Percentiles rank a stretch among this genome's conserved stretches.
Evolutionary conservation across 2,329 filamentous ascomycete genomes (phyloP).

Genomic region (Trichoderma sp.): DNA sequence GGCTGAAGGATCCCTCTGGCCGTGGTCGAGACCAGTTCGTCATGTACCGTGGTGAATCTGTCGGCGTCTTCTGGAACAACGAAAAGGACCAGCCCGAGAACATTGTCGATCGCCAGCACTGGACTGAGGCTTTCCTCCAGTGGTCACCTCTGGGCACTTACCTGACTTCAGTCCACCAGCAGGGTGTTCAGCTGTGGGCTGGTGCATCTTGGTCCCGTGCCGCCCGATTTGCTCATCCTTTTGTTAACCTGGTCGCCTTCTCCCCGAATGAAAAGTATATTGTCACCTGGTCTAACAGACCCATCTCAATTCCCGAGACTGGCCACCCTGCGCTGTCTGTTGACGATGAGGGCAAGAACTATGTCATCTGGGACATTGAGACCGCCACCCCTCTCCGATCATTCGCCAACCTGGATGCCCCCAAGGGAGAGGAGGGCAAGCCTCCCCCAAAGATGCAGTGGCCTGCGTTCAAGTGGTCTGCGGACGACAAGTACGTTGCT

Average conservation of each 20-base stretch:
- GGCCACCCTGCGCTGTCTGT: conserved; percentile 78
- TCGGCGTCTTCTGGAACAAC: conserved; percentile 98
- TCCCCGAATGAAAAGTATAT: conserved; percentile 91
- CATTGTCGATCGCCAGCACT: conserved; percentile 88
- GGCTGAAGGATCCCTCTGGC: conserved; percentile 74
- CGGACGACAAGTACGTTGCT: conserved; percentile 95
- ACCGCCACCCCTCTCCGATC: conserved; percentile 87
- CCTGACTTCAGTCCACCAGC: conserved; percentile 89
- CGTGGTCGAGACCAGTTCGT: conserved; percentile 93
- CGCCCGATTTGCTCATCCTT: conserved; percentile 91
- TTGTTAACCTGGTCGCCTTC: conserved; percentile 93
- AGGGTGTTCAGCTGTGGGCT: conserved; percentile 97
- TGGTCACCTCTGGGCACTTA: conserved; percentile 96
- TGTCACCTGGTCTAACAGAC: conserved; percentile 93
- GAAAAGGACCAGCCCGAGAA: conserved; percentile 86
- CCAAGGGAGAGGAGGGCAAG: conserved; percentile 60
- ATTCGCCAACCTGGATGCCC: conserved; percentile 84
- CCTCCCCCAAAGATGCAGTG: conserved; percentile 82
- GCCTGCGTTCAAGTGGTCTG: conserved; percentile 99
- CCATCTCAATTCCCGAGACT: conserved; percentile 86
- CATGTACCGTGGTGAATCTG: conserved; percentile 87
- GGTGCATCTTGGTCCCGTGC: conserved; percentile 85
- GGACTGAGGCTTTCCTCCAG: conserved; percentile 97
- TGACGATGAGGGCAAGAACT: conserved; percentile 98
- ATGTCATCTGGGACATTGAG: conserved; percentile 96